Base-by-base conservation (phyloP, 148 eudicot genomes). In the Diospyros lotus region DNA sequence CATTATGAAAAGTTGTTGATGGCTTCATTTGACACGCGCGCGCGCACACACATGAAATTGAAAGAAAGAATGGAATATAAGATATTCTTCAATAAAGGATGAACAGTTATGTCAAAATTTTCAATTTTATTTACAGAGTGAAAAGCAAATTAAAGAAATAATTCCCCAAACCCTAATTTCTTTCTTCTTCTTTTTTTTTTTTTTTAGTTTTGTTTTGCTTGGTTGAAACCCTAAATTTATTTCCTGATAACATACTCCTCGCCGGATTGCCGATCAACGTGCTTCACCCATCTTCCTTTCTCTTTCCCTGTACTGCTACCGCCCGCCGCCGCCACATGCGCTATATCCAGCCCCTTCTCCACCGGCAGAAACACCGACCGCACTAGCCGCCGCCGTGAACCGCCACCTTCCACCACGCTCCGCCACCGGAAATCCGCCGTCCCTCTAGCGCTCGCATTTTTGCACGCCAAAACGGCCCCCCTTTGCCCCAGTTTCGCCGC, bases 401-500 rank as follows among this genome's bases (percentile, higher is more conserved):
- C 82, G 2, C 86, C 82, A 0, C 28, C 28, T 28, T 81, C 93
- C 1, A 91, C 40, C 10, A 88, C 80, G 6, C 80, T 84, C 11
- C 88, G 75, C 97, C 93, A 91, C 79, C 89, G 62, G 60, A 84
- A 86, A 60, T 79, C 87, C 55, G 91, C 76, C 13, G 79, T 83
- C 50, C 79, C 72, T 63, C 83, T 83, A 1, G 81, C 77, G 64
- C 75, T 84, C 5, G 88, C 91, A 69, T 94, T 89, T 74, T 94
- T 94, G 70, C 90, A 82, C 12, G 90, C 84, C 83, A 94, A 68
- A 51, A 94, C 98, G 0, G 97, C 98, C n/a, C 98, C 98, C 51
- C 87, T 79, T 6, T 78, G 58, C 28, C 97, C 88, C 8, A 94
- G 71, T 71, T 78, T 86, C 13, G 94, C 95, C 28, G 69, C 79